Base-by-base conservation (phyloP, 441 rosid species). In the Dalechampia spathulata region DNA sequence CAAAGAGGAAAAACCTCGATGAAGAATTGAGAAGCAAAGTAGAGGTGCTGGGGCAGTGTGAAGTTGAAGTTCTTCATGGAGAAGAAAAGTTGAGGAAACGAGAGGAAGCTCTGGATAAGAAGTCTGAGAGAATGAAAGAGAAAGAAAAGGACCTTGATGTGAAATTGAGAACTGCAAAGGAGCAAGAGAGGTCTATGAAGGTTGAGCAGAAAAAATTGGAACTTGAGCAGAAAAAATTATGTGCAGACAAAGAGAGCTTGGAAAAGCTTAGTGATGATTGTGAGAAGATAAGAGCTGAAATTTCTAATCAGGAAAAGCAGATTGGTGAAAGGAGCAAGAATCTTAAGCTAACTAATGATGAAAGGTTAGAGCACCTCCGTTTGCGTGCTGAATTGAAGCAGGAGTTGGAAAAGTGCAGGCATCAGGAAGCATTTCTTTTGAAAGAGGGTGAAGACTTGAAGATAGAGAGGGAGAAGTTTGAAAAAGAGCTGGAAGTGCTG, bases 401-500 rank as follows among this genome's bases (percentile, higher is more conserved):
- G 64, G 84, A 91, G 69, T 59, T 83, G 61, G 83, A 75, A 60
- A 82, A 58, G 51, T 81, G 72, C 74, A 63, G 76, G 66, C 47
- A 19, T 65, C 81, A 74, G 61, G 76, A 75, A 66, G 87, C 83
- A 66, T 70, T 70, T 58, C 85, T 88, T 71, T 55, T 72, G 62
- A 86, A 74, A 72, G 86, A 84, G 65, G 67, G 53, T 39, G 81
- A 84, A 51, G 93, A 84, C 57, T 74, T 92, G 75, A 81, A 80
- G 58, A 76, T 62, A 66, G 91, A 86, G 26, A 83, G 75, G 67
- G 81, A 78, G 58, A 88, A 66, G 50, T 88, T 86, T 72, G 87
- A 86, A 82, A 84, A 75, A 68, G 94, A 88, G 50, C 80, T 90
- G 86, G 86, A 77, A 58, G 78, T 63, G 45, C 71, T 92, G 74